Evolutionary conservation across 2,329 filamentous ascomycete genomes (phyloP), one percentile per base, ranked within the genome.

Genomic region (Aspergillus neoniger): DNA sequence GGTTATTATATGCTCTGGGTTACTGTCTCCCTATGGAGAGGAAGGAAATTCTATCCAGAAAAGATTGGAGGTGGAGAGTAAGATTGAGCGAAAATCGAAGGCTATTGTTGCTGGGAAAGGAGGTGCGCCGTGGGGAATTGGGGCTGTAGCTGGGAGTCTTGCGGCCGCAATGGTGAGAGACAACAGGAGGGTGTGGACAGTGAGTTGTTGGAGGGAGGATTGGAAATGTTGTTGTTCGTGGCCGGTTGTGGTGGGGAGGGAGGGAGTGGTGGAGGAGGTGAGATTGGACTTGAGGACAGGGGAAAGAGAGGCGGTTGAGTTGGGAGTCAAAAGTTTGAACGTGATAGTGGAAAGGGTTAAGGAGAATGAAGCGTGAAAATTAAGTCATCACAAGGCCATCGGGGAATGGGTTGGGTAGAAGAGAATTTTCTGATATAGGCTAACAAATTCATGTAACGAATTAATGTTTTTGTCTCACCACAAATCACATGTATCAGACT

Each of bases 161-260:
- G 84, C 82, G 70, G 77, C 79, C 58, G 81, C 81, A 12, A 81
- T 85, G 14, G 67, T 84, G 12, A 77, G 77, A 49, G 82, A 85
- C 65, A 74, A 58, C 2, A 4, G 75, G 9, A 78, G 79, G 39
- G 70, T 77, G 2, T 19, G 39, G 39, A 80, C 81, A 0, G 64
- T 85, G 48, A 84, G 81, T 55, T 81, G 83, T 67, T 83, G 77
- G 67, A 79, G 82, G 50, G 72, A 78, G 4, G 76, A 81, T 1
- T 74, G 79, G 5, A 77, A 75, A 1, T 82, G 81, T 57, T 84
- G 80, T 70, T 73, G 84, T 48, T 82, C 79, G 32, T 74, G 82
- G 72, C 82, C 81, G 1, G 82, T 75, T 1, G 76, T 84, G 0
- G 62, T 85, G 2, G 82, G 82, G 0, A 72, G 81, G 36, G 72